These are phyloP conservation scores for Protomyces lactucae-debilis DNA, from an alignment of 1,139 yeast species.

Conservation along the genomic window DNA sequence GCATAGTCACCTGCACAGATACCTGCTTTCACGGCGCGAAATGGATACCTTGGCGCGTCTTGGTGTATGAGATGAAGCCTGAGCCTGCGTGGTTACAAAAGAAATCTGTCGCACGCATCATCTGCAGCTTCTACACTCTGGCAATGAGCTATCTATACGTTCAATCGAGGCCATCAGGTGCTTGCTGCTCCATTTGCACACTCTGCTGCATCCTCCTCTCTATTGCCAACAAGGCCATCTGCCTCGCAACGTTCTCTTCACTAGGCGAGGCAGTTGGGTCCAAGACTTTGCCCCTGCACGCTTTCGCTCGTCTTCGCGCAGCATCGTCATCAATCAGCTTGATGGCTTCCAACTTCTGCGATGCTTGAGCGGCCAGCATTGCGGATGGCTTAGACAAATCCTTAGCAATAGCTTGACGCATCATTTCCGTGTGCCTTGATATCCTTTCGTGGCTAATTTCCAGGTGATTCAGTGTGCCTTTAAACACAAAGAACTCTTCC, in stretches of 20 bases:
- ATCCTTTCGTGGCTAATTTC: background rate
- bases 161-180: background rate
- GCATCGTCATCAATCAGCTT: slow-evolving; percentile 16
- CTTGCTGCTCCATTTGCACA: background rate
- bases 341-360: background rate
- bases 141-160: no score
- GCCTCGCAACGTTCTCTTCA: background rate
- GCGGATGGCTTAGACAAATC: slow-evolving; percentile 2
- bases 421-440: background rate
- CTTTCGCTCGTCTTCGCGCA: background rate
- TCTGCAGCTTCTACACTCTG: no score
- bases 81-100: no score
- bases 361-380: slow-evolving; percentile 7
- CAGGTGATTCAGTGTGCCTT: background rate
- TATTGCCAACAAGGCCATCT: background rate
- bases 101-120: no score
- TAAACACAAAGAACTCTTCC: slow-evolving; percentile 6
- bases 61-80: no score
- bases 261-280: background rate
- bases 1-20: no score
- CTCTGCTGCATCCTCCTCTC: background rate
- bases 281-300: background rate
- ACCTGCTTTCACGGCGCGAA: no score
- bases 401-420: background rate
- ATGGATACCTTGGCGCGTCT: no score